A percentile compares a stretch with the other conserved stretches of the same genome.
Evolutionary conservation across 371 early-diverging fungal species (phyloP).

Genomic region (Rhizopus stolonifer): DNA sequence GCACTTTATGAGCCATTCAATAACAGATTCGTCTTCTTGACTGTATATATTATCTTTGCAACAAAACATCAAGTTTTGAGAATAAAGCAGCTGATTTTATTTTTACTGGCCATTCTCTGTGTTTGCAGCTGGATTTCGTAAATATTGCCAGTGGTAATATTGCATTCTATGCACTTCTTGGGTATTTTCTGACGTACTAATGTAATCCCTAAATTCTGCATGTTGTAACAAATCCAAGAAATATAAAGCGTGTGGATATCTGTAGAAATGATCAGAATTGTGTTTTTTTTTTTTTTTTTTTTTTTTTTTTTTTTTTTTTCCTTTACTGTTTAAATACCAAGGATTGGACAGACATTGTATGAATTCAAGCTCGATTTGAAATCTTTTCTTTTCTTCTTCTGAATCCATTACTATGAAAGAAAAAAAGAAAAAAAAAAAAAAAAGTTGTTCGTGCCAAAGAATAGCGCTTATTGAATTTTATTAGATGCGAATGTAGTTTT

Average conservation of each 20-base stretch:
- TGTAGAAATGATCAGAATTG: slow-evolving; percentile 19
- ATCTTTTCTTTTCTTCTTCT: slow-evolving; percentile 62
- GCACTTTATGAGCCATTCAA: slow-evolving; percentile 53
- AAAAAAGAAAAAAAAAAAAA: slow-evolving; percentile 1
- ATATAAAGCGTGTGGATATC: slow-evolving; percentile 86
- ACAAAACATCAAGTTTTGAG: no score
- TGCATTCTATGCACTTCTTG: slow-evolving; percentile 80
- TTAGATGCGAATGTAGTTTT: neutral
- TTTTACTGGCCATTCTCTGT: slow-evolving; percentile 11
- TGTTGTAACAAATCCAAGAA: slow-evolving; percentile 85
- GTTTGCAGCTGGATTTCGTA: slow-evolving; percentile 41
- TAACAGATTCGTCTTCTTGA: neutral
- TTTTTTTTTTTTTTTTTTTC: slow-evolving; percentile 61
- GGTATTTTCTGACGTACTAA: slow-evolving; percentile 73
- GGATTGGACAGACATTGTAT: slow-evolving; percentile 94
- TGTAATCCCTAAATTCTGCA: slow-evolving; percentile 73
- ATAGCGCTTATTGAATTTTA: no score
- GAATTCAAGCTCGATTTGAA: slow-evolving; percentile 93
- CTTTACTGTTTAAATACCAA: slow-evolving; percentile 86
- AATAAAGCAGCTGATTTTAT: neutral
- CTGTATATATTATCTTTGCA: no score
- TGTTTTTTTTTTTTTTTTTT: neutral
- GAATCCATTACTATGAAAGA: slow-evolving; percentile 7
- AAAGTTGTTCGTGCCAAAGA: no score
- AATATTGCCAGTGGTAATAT: slow-evolving; percentile 84